Evolutionary conservation across 2,329 filamentous ascomycete species (phyloP), one percentile per base, ranked within the genome.

Genomic region (Aspergillus sp.): DNA sequence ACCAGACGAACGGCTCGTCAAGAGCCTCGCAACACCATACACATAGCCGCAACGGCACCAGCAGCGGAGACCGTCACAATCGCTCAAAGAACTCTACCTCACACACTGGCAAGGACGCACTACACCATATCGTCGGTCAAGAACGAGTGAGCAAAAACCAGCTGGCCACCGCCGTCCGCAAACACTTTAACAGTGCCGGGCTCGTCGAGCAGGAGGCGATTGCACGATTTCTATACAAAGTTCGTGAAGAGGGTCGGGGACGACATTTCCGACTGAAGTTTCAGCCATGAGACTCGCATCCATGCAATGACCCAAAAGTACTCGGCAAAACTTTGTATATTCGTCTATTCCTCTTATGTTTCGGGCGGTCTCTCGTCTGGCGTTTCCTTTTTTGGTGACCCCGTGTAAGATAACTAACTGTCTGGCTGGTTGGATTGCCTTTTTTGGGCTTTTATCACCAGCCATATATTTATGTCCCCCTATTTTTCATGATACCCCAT

Each of bases 181-280:
- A 80, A 65, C 80, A 82, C 63, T 82, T 82, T 57, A 82, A 82
- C 64, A 79, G 76, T 52, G 77, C 78, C 19, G 79, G 77, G 7
- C 69, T 82, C 9, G 78, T 76, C 47, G 80, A 82, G 68, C 79
- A 80, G 58, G 80, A 82, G 63, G 77, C 77, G 3, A 80, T 82
- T 62, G 80, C 80, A n/a, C 69, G 76, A 60, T 82, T 82, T 63
- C 63, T 80, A 57, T 82, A 82, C 65, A 80, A 80, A 48, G 79
- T 81, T n/a, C 77, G 78, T n/a, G 78, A 82, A 64, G 78, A 79
- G 58, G 71, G 77, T 28, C 72, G 74, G 51, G 78, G 77, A 31
- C 69, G 75, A 41, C 75, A 79, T 54, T 80, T 80, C 53, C 72
- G 78, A 30, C 57, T 79, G 63, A 68, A 77, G 58, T 80, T 80